Percentiles rank a stretch among this genome's conserved stretches.
phyloP scores from a whole-genome alignment of 1,284 basidiomycete genomes.

The Clitocybe nebularis region DNA sequence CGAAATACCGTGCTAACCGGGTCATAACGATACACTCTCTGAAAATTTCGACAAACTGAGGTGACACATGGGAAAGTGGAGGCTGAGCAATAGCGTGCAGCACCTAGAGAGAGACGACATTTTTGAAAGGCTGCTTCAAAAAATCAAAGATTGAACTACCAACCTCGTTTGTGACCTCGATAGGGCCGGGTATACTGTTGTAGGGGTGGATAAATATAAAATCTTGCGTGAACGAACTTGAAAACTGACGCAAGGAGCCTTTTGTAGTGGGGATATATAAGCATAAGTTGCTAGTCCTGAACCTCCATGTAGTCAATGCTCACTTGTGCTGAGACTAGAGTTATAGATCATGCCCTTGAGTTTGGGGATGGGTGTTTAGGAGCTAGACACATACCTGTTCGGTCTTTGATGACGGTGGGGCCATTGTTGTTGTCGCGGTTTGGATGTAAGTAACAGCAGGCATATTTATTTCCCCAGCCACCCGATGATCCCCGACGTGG shows the following conservation, averaged over 20 bases:
- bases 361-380: too few species aligned
- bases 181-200: constrained; percentile 72
- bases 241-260: constrained; percentile 7
- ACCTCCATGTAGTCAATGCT: too few species aligned
- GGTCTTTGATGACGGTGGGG: too few species aligned
- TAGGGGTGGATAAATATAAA: background rate
- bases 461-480: too few species aligned
- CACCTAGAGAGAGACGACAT: constrained; percentile 13
- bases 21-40: constrained; percentile 88
- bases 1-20: constrained; percentile 43
- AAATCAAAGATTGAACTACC: constrained; percentile 12
- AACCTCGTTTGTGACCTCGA: constrained; percentile 78
- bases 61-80: constrained; percentile 85
- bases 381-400: too few species aligned
- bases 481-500: too few species aligned
- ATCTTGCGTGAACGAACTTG: background rate
- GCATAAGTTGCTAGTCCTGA: too few species aligned
- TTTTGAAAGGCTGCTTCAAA: constrained; percentile 5
- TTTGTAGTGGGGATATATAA: too few species aligned
- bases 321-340: too few species aligned
- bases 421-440: too few species aligned
- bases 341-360: too few species aligned
- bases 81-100: constrained; percentile 82
- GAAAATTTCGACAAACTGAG: constrained; percentile 88
- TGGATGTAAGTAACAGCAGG: too few species aligned